Evolutionary conservation across 345 rosid species (phyloP).

Genomic region (Physaria fendleri): DNA sequence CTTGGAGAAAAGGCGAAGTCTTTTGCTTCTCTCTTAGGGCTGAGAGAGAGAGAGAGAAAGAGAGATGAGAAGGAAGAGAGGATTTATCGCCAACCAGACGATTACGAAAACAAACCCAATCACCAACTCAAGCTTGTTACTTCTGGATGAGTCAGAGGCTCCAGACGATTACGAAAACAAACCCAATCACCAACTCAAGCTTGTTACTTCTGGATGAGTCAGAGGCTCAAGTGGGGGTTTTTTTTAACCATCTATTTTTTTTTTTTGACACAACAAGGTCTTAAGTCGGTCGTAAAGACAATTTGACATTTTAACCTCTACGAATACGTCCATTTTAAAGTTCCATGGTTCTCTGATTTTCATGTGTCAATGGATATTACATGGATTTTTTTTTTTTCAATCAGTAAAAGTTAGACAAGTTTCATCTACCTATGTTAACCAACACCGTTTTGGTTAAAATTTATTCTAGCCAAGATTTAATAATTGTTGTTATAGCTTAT

Average conservation of each 20-base stretch:
- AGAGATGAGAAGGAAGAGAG: slow-evolving; percentile 21
- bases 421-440: too few species aligned
- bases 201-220: background rate
- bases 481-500: too few species aligned
- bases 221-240: slow-evolving; percentile 7
- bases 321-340: background rate
- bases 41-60: background rate
- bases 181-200: slow-evolving; percentile 30
- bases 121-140: slow-evolving; percentile 9
- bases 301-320: background rate
- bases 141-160: background rate
- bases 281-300: background rate
- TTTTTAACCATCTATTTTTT: background rate
- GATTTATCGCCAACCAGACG: slow-evolving; percentile 31
- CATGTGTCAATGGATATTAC: background rate
- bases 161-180: slow-evolving; percentile 14
- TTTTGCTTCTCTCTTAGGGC: slow-evolving; percentile 18
- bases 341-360: background rate
- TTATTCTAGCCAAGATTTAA: too few species aligned
- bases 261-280: background rate
- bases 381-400: too few species aligned
- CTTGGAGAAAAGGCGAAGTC: slow-evolving; percentile 5
- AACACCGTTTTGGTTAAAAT: too few species aligned
- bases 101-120: slow-evolving; percentile 28
- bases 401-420: too few species aligned